Conservation (phyloP, 495 filamentous ascomycete genomes). For the Annulohypoxylon stygium region DNA sequence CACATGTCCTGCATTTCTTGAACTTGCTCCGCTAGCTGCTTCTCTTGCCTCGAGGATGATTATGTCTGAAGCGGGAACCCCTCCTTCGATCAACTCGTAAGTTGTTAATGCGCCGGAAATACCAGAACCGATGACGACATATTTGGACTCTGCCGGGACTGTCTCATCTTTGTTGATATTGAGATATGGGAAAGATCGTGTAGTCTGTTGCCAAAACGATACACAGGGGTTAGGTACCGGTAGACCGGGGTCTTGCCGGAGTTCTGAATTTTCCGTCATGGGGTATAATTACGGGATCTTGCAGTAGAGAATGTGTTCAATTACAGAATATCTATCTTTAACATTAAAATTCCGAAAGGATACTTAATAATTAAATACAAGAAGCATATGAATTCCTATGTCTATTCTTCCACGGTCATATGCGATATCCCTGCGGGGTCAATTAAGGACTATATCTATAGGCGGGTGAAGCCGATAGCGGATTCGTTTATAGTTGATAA, state of each 20-base stretch:
- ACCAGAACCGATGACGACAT: constrained; percentile 49
- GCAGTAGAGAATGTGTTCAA: background rate
- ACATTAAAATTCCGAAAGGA: background rate
- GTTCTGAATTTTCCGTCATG: background rate
- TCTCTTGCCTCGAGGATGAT: constrained; percentile 50
- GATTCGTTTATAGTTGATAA: constrained; percentile 10
- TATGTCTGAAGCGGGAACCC: constrained; percentile 46
- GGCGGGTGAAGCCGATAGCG: constrained; percentile 27
- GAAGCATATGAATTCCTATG: background rate
- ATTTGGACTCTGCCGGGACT: constrained; percentile 34
- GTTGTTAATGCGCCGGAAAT: constrained; percentile 49
- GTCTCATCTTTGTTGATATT: constrained; percentile 37
- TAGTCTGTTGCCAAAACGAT: constrained; percentile 48
- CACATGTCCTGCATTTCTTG: constrained; percentile 52
- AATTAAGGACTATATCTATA: constrained; percentile 25
- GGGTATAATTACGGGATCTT: background rate
- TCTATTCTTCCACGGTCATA: constrained; percentile 1
- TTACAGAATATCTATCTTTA: background rate
- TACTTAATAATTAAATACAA: background rate
- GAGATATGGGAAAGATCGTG: constrained; percentile 46
- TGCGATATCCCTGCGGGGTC: constrained; percentile 34
- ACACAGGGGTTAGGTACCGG: constrained; percentile 42
- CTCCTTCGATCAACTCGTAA: constrained; percentile 48
- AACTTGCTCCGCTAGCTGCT: constrained; percentile 51
- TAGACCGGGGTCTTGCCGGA: constrained; percentile 22